Evolutionary conservation across 106 monocot genomes (phyloP), one percentile per base, ranked within the genome.

Genomic region (Agapanthus africanus): DNA sequence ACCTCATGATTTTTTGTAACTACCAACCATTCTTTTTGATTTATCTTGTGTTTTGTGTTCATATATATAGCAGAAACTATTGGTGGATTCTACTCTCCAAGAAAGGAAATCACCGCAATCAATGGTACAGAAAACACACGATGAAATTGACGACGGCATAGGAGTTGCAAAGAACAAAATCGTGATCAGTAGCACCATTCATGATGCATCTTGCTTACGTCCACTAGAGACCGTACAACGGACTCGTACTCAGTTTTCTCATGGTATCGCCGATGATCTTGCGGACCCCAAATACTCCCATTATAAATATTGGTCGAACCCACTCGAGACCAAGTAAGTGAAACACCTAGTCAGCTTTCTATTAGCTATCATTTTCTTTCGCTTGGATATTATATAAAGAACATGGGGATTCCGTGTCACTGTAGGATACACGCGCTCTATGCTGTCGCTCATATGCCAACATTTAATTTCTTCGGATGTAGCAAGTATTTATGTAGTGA

Each of bases 221-320:
- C n/a, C n/a, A n/a, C n/a, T n/a, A n/a, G n/a, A n/a, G n/a, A n/a
- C n/a, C n/a, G n/a, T n/a, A n/a, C n/a, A n/a, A n/a, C n/a, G n/a
- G n/a, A n/a, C n/a, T n/a, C 85, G 15, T 81, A 76, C 79, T 67
- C 86, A 86, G 39, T 79, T 86, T 67, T 79, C 81, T 31, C 52
- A 81, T 79, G 86, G 86, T 41, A 69, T 81, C 40, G 86, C 81
- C 1, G 86, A 86, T 6, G 41, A 86, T 47, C 67, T 86, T 41
- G 73, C 73, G 59, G 81, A 86, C 32, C 60, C 79, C 1, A 79
- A 79, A 57, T 86, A 86, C 66, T 49, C 75, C 33, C 79, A 82
- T 25, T 79, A 79, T 49, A 86, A 82, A 59, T 76, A 82, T 51
- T 86, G 86, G 86, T 86, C 86, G 1, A 86, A 86, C 28, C 81